phyloP scores from a whole-genome alignment of 2,329 filamentous ascomycete genomes.

The Apiospora sp. region DNA sequence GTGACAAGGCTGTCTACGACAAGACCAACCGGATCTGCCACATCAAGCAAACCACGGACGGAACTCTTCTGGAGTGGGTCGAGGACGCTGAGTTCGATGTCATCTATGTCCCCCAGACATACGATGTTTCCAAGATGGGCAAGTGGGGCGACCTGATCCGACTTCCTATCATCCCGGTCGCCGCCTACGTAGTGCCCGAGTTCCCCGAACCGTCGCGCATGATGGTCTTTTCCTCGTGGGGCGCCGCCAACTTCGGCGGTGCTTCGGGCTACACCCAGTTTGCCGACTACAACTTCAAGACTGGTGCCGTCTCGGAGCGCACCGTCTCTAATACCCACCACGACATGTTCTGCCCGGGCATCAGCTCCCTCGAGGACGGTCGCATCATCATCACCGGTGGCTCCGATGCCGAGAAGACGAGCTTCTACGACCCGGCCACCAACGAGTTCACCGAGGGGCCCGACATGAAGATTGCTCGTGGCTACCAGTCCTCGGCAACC shows the following conservation, averaged over 20 bases:
- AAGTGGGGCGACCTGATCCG: constrained; percentile 38
- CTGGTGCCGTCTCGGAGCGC: constrained; percentile 29
- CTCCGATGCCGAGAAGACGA: constrained; percentile 49
- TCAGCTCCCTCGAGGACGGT: constrained; percentile 49
- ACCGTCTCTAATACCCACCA: constrained; percentile 43
- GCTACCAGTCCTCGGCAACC: constrained; percentile 53
- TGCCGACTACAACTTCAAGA: constrained; percentile 36
- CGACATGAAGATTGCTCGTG: constrained; percentile 48
- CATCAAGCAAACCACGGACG: constrained; percentile 29
- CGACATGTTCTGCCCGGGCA: constrained; percentile 59
- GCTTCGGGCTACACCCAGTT: constrained; percentile 31
- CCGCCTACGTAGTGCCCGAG: constrained; percentile 39
- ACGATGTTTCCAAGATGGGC: constrained; percentile 31
- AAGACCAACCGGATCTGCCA: constrained; percentile 28
- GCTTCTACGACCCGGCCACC: constrained; percentile 45
- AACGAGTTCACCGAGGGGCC: constrained; percentile 42
- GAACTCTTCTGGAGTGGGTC: constrained; percentile 31
- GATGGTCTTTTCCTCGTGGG: constrained; percentile 38
- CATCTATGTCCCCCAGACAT: constrained; percentile 30
- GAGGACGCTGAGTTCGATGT: constrained; percentile 31
- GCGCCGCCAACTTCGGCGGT: constrained; percentile 36
- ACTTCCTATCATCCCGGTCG: constrained; percentile 39
- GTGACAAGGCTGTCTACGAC: constrained; percentile 27
- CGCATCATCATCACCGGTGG: constrained; percentile 55
- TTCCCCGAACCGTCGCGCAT: constrained; percentile 36